phyloP scores from a whole-genome alignment of 2,329 filamentous ascomycete genomes.

The Fusarium transvaalense region DNA sequence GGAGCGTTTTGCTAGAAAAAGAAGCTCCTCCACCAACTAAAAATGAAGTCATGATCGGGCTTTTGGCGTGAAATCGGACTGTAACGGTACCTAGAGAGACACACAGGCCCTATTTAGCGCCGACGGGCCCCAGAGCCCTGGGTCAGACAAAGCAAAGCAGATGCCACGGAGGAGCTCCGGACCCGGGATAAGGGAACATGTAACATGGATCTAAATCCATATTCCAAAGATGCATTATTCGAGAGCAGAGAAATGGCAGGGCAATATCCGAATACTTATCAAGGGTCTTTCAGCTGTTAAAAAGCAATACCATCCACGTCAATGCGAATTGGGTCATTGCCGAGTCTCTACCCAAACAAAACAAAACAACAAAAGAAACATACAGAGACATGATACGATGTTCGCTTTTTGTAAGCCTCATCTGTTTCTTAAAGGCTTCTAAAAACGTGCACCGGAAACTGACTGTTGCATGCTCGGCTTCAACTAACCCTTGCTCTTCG shows the following conservation, averaged over 20 bases:
- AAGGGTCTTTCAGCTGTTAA: constrained; percentile 15
- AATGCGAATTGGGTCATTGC: neutral
- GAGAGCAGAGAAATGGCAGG: neutral
- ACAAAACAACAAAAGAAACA: neutral
- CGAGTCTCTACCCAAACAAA: neutral
- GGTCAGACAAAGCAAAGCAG: constrained; percentile 7
- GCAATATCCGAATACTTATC: neutral
- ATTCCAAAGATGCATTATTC: neutral
- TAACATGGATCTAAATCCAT: neutral
- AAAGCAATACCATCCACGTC: constrained; percentile 13
- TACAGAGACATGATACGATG: constrained; percentile 19
- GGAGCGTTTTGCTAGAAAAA: constrained; percentile 21
- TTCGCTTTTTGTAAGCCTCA: neutral
- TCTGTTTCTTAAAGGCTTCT: neutral
- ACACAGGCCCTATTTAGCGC: neutral
- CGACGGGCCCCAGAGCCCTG: constrained; percentile 8
- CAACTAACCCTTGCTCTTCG: constrained; percentile 6
- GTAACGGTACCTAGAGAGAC: neutral
- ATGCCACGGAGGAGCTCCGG: constrained; percentile 20
- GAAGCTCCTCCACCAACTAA: constrained; percentile 14
- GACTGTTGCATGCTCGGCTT: neutral
- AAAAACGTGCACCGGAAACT: constrained; percentile 1
- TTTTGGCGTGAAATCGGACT: constrained; percentile 31
- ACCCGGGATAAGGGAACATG: constrained; percentile 6
- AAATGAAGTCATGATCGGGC: constrained; percentile 35